These are phyloP conservation scores for Fusarium nanum DNA, from an alignment of 2,329 filamentous ascomycete genomes.

Conservation along the genomic window DNA sequence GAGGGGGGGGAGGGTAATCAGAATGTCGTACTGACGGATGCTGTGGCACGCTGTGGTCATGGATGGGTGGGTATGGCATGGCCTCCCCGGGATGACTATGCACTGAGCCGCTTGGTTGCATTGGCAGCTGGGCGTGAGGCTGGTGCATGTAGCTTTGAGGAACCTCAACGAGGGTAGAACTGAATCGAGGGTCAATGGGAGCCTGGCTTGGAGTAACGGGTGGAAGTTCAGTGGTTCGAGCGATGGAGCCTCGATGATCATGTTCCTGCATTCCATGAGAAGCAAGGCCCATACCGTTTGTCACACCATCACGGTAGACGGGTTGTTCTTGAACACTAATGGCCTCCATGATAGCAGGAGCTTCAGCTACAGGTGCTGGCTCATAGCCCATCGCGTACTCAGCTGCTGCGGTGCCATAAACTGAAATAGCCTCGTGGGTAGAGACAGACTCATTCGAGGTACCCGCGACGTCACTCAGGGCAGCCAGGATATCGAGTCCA, in stretches of 20 bases:
- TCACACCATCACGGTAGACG: constrained; percentile 17
- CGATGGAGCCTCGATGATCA: constrained; percentile 39
- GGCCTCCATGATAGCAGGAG: constrained; percentile 16
- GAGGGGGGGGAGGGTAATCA: constrained; percentile 47
- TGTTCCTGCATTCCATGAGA: constrained; percentile 29
- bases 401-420: constrained; percentile 1
- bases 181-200: constrained; percentile 43
- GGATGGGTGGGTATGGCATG: constrained; percentile 45
- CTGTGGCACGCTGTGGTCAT: constrained; percentile 43
- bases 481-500: constrained; percentile 51
- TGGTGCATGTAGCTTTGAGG: constrained; percentile 44
- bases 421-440: constrained; percentile 1
- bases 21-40: constrained; percentile 44
- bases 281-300: constrained; percentile 15
- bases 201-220: constrained; percentile 39
- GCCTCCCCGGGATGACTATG: constrained; percentile 41
- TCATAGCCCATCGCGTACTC: constrained; percentile 25
- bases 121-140: constrained; percentile 40
- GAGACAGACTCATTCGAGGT: constrained; percentile 40
- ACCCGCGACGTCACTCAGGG: constrained; percentile 51
- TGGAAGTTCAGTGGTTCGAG: constrained; percentile 42
- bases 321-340: constrained; percentile 19
- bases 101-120: constrained; percentile 41
- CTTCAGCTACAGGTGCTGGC: constrained; percentile 16
- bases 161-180: constrained; percentile 40